Base-by-base conservation (phyloP, 768 basidiomycete species). In the Calocybe gangraenosa region DNA sequence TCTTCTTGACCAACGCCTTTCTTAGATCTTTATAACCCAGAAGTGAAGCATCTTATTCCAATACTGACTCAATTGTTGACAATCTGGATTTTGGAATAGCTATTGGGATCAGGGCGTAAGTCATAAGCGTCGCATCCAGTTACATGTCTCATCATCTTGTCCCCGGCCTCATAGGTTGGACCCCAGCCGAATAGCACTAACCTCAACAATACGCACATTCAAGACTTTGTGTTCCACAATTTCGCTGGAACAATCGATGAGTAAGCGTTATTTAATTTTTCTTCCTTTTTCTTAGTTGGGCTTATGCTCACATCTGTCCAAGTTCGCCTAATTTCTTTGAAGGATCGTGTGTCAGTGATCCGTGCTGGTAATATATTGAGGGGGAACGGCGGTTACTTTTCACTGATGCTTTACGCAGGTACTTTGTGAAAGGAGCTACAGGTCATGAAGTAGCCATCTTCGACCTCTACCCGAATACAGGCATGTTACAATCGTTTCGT, bases 61-160 rank as follows among this genome's bases (percentile, higher is more conserved):
- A 8, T 2, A 20, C n/a, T 44, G 37, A 15, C 18, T n/a, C 15
- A 15, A 8, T 17, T 15, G 18, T 23, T 42, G n/a, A 47, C 18
- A 0, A 11, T 32, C 20, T 31, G 2, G 18, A 39, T 5, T 32
- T 13, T 11, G 5, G 7, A n/a, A 25, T 35, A 83, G 80, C 60
- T 84, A 83, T 52, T 80, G 76, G 78, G 78, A 83, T 48, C 80
- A 82, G 60, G 69, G 64, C 13, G 76, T 76, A 54, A 41, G 65
- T 59, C 7, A 4, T 9, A 33, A 33, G 10, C n/a, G 35, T 18
- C n/a, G 34, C 46, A 22, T 20, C 4, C 33, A n/a, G 8, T 2
- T 42, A 7, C 42, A 67, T 64, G 40, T 3, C 19, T 8, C 14
- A 8, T n/a, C n/a, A 13, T 3, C 23, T 40, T 13, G 19, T 17